These are phyloP conservation scores for Aspergillus sclerotiicarbonarius DNA, from an alignment of 495 filamentous ascomycete genomes.

Conservation along the genomic window DNA sequence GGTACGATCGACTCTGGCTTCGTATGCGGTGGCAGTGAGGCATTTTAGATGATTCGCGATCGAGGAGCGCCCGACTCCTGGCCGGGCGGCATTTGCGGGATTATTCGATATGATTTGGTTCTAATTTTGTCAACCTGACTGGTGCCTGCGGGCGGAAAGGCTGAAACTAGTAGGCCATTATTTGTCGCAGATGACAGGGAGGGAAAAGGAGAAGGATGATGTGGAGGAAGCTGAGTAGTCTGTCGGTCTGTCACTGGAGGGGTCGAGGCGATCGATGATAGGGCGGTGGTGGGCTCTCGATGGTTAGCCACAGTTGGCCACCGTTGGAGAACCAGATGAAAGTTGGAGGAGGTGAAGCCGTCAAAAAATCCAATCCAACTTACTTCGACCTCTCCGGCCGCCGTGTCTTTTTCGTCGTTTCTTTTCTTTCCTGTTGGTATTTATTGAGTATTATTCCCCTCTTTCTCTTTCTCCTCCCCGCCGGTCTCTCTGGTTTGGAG, in stretches of 20 bases:
- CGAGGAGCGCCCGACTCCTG: not conserved
- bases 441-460: no score
- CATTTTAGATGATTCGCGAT: constrained; percentile 1
- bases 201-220: not conserved
- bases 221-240: constrained; percentile 3
- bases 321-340: no score
- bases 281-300: not conserved
- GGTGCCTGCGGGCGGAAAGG: not conserved
- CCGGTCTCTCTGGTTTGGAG: no score
- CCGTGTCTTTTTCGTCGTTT: no score
- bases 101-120: not conserved
- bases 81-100: not conserved
- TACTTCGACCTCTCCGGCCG: no score
- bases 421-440: no score
- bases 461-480: no score
- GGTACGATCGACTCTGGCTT: not conserved
- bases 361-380: no score
- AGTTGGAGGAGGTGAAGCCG: no score
- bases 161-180: no score
- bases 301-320: not conserved
- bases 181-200: not conserved
- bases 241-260: not conserved
- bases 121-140: not conserved
- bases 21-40: constrained; percentile 6
- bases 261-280: not conserved